phyloP scores from a whole-genome alignment of 345 rosid genomes.

The thale cress (Arabidopsis thaliana) region TAIR10.1 NC_003071.7:560501-561000 shows the following conservation, averaged over 20 bases:
- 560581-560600: not conserved
- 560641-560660: not conserved
- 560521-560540: too few species aligned
- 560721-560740: slow-evolving; percentile 47
- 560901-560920: slow-evolving; percentile 8
- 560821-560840: slow-evolving; percentile 20
- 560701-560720: slow-evolving; percentile 42
- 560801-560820: slow-evolving; percentile 38
- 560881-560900: not conserved
- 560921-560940: not conserved
- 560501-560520: too few species aligned
- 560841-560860: not conserved
- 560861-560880: not conserved
- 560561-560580: not conserved
- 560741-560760: slow-evolving; percentile 45
- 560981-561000: slow-evolving; percentile 34
- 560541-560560: not conserved
- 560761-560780: not conserved
- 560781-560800: slow-evolving; percentile 37
- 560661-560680: not conserved
- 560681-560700: slow-evolving; percentile 31
- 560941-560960: slow-evolving; percentile 21
- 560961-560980: slow-evolving; percentile 43
- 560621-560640: not conserved
- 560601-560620: not conserved